Evolutionary conservation across 129 eudicot species (phyloP).

Genomic region (Escallonia herrerae): DNA sequence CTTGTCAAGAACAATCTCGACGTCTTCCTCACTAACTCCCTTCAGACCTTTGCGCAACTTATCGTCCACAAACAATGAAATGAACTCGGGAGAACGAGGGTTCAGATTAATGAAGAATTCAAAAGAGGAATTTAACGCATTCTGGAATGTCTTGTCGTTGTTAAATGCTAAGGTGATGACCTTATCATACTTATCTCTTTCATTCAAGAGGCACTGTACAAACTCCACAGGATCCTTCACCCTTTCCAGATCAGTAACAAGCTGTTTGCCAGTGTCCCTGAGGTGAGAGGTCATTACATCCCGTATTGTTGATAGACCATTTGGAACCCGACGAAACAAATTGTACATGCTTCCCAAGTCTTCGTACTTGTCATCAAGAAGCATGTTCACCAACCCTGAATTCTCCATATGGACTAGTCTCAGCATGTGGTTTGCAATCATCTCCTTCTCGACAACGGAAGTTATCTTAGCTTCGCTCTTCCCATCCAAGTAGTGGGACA

Average conservation of each 20-base stretch:
- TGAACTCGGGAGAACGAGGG: conserved; percentile 62
- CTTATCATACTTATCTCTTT: conserved; percentile 53
- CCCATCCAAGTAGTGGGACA: conserved; percentile 55
- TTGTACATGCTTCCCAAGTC: conserved; percentile 66
- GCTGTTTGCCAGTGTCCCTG: conserved; percentile 67
- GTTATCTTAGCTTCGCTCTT: conserved; percentile 58
- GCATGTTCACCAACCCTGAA: conserved; percentile 72
- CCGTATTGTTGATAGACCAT: conserved; percentile 49
- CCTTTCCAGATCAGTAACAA: conserved; percentile 69
- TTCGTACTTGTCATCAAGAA: conserved; percentile 60
- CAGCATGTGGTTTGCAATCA: conserved; percentile 77
- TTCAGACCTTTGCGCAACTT: conserved; percentile 63
- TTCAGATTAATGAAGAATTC: conserved; percentile 64
- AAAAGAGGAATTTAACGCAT: conserved; percentile 68
- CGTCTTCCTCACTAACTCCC: conserved; percentile 71
- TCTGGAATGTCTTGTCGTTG: conserved; percentile 77
- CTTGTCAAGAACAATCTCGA: conserved; percentile 61
- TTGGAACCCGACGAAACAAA: conserved; percentile 48
- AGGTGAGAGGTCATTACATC: conserved; percentile 68
- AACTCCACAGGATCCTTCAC: conserved; percentile 73
- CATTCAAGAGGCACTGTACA: conserved; percentile 53
- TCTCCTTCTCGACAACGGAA: conserved; percentile 77
- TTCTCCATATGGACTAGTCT: conserved; percentile 74
- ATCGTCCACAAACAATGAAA: conserved; percentile 70
- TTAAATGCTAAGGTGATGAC: conserved; percentile 47